Percentiles rank a stretch among this genome's conserved stretches.
Evolutionary conservation across 1,139 yeast species (phyloP).

Genomic region (Suhomyces bolitotheri): DNA sequence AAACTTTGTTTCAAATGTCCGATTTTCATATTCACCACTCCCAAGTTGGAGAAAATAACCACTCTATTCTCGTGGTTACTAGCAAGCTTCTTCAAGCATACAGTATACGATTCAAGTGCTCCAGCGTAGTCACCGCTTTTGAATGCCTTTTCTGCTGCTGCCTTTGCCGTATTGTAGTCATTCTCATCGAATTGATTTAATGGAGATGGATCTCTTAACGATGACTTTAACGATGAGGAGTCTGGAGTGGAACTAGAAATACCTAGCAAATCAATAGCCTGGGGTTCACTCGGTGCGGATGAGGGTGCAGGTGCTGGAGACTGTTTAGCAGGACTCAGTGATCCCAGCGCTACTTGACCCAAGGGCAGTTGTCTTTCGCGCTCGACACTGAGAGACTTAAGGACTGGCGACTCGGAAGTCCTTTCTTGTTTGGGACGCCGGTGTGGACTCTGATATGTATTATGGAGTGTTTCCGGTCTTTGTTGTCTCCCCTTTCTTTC

Average conservation of each 20-base stretch:
- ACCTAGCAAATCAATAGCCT: constrained; percentile 16
- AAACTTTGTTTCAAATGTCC: constrained; percentile 74
- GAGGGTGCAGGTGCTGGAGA: constrained; percentile 1
- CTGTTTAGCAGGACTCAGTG: neutral
- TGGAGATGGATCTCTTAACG: constrained; percentile 19
- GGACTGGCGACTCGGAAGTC: neutral
- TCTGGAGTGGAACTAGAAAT: constrained; percentile 11
- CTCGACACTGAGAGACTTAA: no score
- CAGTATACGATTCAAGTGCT: constrained; percentile 62
- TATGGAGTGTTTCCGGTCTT: no score
- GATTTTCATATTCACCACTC: constrained; percentile 64
- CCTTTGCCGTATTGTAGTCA: constrained; percentile 57
- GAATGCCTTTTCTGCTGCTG: constrained; percentile 63
- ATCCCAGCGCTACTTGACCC: neutral
- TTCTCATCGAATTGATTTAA: constrained; percentile 48
- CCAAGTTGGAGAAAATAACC: constrained; percentile 73
- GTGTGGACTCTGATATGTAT: neutral
- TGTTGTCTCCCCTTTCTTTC: neutral
- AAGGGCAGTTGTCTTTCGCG: neutral
- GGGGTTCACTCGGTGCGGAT: neutral
- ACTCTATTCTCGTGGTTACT: constrained; percentile 63
- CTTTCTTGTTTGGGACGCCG: neutral
- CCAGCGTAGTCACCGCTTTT: constrained; percentile 77
- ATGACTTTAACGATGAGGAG: constrained; percentile 6
- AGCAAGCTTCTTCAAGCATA: constrained; percentile 66